A percentile compares a stretch with the other conserved stretches of the same genome.
Conservation (phyloP, 306 rosid species). For the Rubus idaeus region DNA sequence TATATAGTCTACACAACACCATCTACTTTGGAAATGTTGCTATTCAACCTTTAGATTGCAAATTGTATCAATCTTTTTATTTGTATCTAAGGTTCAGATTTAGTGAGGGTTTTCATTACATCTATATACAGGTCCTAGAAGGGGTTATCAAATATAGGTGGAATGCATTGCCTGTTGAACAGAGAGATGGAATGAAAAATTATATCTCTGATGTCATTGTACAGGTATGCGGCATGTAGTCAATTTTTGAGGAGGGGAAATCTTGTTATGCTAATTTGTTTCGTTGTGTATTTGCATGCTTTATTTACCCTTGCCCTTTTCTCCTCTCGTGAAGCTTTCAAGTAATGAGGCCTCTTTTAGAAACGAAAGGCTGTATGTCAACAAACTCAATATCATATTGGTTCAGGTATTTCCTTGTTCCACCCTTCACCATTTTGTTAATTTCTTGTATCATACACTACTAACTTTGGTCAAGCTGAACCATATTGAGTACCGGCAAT, state of each 20-base stretch:
- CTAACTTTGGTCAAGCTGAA: not conserved
- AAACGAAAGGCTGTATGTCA: conserved; percentile 87
- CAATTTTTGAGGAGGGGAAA: not conserved
- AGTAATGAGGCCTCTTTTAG: conserved; percentile 88
- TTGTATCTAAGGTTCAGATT: conserved; percentile 1
- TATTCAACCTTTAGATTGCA: not conserved
- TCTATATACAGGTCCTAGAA: conserved; percentile 74
- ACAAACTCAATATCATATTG: conserved; percentile 92
- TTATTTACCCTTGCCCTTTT: conserved; percentile 18
- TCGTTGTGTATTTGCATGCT: not conserved
- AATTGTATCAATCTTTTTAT: not conserved
- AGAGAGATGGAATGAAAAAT: conserved; percentile 99
- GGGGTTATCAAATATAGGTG: conserved; percentile 97
- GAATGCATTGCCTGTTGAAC: conserved; percentile 98
- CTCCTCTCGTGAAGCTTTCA: conserved; percentile 59
- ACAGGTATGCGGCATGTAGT: conserved; percentile 50
- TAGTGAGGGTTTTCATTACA: not conserved
- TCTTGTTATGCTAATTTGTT: not conserved
- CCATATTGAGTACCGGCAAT: not conserved
- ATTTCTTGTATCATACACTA: not conserved
- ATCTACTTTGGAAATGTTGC: not conserved
- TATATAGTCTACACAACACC: not conserved
- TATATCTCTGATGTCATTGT: conserved; percentile 94
- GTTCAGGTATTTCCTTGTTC: conserved; percentile 67
- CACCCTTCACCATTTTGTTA: not conserved